phyloP scores from a whole-genome alignment of 768 basidiomycete species.

The Leccinum barrowsii region DNA sequence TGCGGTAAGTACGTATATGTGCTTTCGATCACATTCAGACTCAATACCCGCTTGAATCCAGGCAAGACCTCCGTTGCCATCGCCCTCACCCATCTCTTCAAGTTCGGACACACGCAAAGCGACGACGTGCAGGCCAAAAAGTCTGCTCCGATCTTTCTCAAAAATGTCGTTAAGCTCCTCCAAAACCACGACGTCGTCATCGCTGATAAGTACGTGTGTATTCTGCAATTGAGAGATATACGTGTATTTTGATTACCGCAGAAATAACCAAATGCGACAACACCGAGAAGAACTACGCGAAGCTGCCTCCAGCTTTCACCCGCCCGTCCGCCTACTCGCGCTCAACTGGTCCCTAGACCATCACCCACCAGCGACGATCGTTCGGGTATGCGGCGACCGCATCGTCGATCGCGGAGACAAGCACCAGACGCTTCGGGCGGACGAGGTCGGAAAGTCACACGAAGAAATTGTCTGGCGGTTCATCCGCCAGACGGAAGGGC shows the following conservation, averaged over 20 bases:
- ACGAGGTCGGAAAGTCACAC: constrained; percentile 49
- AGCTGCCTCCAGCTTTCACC: constrained; percentile 38
- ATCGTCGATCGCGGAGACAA: constrained; percentile 72
- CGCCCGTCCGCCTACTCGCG: constrained; percentile 73
- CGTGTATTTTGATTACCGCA: constrained; percentile 22
- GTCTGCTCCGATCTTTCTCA: constrained; percentile 63
- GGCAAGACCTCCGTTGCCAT: constrained; percentile 87
- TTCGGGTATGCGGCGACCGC: constrained; percentile 76
- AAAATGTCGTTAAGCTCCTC: constrained; percentile 65
- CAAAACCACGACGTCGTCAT: constrained; percentile 73
- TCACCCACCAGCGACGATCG: constrained; percentile 54
- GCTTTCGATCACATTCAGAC: neutral
- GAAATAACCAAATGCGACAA: constrained; percentile 85
- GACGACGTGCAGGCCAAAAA: constrained; percentile 85
- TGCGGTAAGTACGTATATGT: constrained; percentile 57
- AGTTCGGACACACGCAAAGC: constrained; percentile 89
- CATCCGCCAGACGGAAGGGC: constrained; percentile 57
- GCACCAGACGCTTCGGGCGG: constrained; percentile 78
- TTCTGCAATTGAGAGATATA: neutral
- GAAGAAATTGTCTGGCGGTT: constrained; percentile 86
- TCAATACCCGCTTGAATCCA: constrained; percentile 24
- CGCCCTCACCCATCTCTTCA: constrained; percentile 75
- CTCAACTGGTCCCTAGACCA: constrained; percentile 70
- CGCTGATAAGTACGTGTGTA: constrained; percentile 75
- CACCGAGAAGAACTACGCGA: constrained; percentile 74